phyloP scores from a whole-genome alignment of 805 yeast species.

The Pichia manshurica region DNA sequence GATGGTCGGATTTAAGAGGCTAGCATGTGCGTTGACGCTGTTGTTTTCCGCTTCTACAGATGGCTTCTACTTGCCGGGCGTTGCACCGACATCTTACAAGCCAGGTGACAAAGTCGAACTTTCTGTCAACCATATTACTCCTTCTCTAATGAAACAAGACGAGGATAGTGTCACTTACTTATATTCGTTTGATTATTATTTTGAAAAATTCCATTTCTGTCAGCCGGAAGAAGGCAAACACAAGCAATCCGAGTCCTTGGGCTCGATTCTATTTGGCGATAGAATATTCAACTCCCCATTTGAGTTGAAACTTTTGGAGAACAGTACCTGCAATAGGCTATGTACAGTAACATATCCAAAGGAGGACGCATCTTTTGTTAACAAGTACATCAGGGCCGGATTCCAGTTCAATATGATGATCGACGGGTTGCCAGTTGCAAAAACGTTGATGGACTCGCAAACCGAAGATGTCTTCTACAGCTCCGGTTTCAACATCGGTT shows the following conservation, averaged over 20 bases:
- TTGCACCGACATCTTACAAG: conserved; percentile 86
- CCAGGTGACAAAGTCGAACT: conserved; percentile 69
- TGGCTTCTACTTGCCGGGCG: conserved; percentile 85
- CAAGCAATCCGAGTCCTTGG: conserved; percentile 84
- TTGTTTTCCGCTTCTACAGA: neutral
- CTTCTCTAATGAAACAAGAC: conserved; percentile 47
- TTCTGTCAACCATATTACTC: conserved; percentile 86
- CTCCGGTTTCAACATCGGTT: conserved; percentile 77
- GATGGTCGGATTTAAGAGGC: neutral
- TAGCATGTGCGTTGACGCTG: neutral
- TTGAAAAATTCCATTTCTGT: conserved; percentile 79
- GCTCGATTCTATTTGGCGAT: conserved; percentile 92
- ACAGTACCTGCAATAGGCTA: conserved; percentile 59
- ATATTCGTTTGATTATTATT: conserved; percentile 79
- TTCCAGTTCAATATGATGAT: conserved; percentile 88
- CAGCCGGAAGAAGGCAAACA: conserved; percentile 57
- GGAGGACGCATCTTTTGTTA: conserved; percentile 68
- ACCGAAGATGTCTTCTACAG: conserved; percentile 64
- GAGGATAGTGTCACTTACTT: conserved; percentile 47
- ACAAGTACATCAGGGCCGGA: conserved; percentile 72
- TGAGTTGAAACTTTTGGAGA: conserved; percentile 68
- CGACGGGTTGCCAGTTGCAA: conserved; percentile 93
- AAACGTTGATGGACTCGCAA: conserved; percentile 46
- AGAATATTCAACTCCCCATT: conserved; percentile 92
- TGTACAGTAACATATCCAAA: conserved; percentile 59